Evolutionary conservation across 2,329 filamentous ascomycete genomes (phyloP).

Genomic region (Nakataea oryzae): DNA sequence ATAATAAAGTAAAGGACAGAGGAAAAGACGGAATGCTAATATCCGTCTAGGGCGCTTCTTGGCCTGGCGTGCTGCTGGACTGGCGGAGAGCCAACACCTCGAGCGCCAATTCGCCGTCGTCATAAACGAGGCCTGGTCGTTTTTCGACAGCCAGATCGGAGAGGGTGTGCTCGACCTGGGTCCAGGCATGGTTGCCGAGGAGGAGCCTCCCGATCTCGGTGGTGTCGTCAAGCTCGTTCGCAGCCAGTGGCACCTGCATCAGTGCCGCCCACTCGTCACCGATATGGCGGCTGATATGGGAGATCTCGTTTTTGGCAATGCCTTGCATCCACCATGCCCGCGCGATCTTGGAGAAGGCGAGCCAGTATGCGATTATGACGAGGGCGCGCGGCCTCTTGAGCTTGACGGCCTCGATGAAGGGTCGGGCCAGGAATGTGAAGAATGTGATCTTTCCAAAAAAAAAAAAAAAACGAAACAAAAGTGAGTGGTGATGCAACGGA

Average conservation of each 20-base stretch:
- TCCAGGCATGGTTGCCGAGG: slow-evolving; percentile 32
- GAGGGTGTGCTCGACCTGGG: slow-evolving; percentile 10
- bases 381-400: slow-evolving; percentile 33
- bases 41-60: too few relatives aligned
- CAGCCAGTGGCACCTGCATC: slow-evolving; percentile 29
- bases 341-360: slow-evolving; percentile 36
- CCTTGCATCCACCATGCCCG: slow-evolving; percentile 39
- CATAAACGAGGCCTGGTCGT: slow-evolving; percentile 7
- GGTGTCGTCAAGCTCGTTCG: slow-evolving; percentile 20
- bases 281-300: slow-evolving; percentile 28
- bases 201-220: slow-evolving; percentile 28
- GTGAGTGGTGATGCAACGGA: too few relatives aligned
- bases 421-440: slow-evolving; percentile 36
- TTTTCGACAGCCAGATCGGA: neutral
- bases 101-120: slow-evolving; percentile 4
- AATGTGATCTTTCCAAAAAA: too few relatives aligned
- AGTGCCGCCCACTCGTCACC: slow-evolving; percentile 28
- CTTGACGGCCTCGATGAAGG: slow-evolving; percentile 32
- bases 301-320: slow-evolving; percentile 34
- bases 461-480: too few relatives aligned
- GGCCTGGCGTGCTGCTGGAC: neutral
- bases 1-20: too few relatives aligned
- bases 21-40: too few relatives aligned
- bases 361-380: slow-evolving; percentile 41
- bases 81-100: neutral